These are phyloP conservation scores for Microascus cirrosus DNA, from an alignment of 2,329 filamentous ascomycete genomes.

Conservation along the genomic window DNA sequence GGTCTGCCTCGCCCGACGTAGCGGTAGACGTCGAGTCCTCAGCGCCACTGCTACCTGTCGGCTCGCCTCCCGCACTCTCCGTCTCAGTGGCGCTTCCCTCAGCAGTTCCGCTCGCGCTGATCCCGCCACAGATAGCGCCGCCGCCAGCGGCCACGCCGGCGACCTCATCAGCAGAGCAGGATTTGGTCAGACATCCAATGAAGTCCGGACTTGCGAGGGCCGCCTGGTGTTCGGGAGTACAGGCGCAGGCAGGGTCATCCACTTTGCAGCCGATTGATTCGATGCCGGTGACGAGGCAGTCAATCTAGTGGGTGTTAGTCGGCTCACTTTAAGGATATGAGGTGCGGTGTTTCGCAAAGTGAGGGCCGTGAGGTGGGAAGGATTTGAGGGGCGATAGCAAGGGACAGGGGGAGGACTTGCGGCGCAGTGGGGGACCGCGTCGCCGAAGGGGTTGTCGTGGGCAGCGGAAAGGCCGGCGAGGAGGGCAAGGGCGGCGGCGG, in stretches of 20 bases:
- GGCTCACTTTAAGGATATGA: neutral
- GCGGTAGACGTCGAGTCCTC: too few relatives aligned
- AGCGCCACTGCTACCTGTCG: neutral
- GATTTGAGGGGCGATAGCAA: neutral
- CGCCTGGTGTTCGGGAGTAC: conserved; percentile 12
- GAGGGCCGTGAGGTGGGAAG: neutral
- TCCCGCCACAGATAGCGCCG: neutral
- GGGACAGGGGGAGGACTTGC: neutral
- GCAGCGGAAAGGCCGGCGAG: conserved; percentile 10
- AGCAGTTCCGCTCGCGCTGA: neutral
- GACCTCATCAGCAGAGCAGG: conserved; percentile 1
- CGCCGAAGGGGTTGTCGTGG: conserved; percentile 19
- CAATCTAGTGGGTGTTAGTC: neutral
- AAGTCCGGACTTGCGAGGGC: conserved; percentile 8
- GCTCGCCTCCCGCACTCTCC: neutral
- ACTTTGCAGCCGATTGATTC: conserved; percentile 15
- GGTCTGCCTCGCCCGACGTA: neutral
- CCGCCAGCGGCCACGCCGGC: neutral
- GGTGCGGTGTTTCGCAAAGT: neutral
- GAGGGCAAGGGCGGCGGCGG: conserved; percentile 2
- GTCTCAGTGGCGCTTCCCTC: neutral
- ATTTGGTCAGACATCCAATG: neutral
- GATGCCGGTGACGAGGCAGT: conserved; percentile 15
- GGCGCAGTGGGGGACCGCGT: conserved; percentile 6
- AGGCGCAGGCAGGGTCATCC: conserved; percentile 16